These are phyloP conservation scores for Paxillus involutus DNA, from an alignment of 768 basidiomycete genomes.

Conservation along the genomic window DNA sequence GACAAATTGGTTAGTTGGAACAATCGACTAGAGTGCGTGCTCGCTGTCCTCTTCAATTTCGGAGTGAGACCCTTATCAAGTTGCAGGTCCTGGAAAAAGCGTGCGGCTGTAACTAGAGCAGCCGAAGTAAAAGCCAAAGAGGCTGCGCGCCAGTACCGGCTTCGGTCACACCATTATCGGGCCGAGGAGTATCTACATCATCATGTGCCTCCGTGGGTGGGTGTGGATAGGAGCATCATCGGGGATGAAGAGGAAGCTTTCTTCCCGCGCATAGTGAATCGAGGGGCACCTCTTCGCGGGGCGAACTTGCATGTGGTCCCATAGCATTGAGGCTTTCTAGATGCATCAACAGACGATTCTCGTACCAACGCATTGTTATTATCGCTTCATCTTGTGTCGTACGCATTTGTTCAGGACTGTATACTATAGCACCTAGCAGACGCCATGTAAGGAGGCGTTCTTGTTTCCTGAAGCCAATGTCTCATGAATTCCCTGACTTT, in stretches of 20 bases:
- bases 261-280: conserved; percentile 1
- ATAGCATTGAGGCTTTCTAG: no score
- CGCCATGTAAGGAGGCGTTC: no score
- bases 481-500: no score
- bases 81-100: conserved; percentile 30
- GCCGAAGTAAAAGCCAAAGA: conserved; percentile 20
- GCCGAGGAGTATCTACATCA: conserved; percentile 3
- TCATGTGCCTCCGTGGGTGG: conserved; percentile 3
- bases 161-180: conserved; percentile 11
- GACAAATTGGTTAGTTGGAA: conserved; percentile 50
- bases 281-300: conserved; percentile 16
- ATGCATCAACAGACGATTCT: not conserved
- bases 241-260: not conserved
- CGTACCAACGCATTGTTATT: not conserved
- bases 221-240: conserved; percentile 4
- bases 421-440: not conserved
- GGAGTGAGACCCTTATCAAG: not conserved
- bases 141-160: conserved; percentile 7
- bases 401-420: not conserved
- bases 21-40: conserved; percentile 52
- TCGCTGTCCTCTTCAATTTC: not conserved
- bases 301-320: no score
- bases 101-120: conserved; percentile 6
- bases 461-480: no score
- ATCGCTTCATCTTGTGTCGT: not conserved